Conservation (phyloP, 2,329 filamentous ascomycete species). For the Canariomyces notabilis region DNA sequence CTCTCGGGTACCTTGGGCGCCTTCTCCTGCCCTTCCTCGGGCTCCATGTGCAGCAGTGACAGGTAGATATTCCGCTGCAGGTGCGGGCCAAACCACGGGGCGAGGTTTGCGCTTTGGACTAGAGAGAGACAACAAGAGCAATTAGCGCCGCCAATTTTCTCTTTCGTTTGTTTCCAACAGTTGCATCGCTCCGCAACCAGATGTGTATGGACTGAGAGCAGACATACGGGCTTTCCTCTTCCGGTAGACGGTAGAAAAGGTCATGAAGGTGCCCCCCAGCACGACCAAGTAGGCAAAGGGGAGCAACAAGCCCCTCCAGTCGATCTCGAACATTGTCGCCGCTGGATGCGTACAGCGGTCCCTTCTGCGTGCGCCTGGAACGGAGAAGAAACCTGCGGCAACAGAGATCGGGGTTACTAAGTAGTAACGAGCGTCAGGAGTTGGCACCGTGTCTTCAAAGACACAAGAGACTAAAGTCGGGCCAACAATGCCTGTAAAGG, state of each 20-base stretch:
- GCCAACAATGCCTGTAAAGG: slow-evolving; percentile 2
- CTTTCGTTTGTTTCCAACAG: no score
- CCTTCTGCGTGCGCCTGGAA: neutral
- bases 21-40: slow-evolving; percentile 60
- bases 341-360: neutral
- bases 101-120: slow-evolving; percentile 78
- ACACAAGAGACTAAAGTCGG: neutral
- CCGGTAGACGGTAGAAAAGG: slow-evolving; percentile 89
- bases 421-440: slow-evolving; percentile 1
- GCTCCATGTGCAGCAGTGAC: slow-evolving; percentile 76
- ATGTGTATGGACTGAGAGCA: neutral
- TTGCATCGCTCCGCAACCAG: no score
- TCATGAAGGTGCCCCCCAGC: slow-evolving; percentile 80
- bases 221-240: slow-evolving; percentile 78
- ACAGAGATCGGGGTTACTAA: neutral
- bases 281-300: slow-evolving; percentile 87
- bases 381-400: neutral
- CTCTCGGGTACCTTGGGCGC: slow-evolving; percentile 69
- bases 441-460: slow-evolving; percentile 5
- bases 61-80: slow-evolving; percentile 92
- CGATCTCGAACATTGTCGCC: slow-evolving; percentile 47
- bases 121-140: slow-evolving; percentile 23
- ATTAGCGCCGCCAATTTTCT: neutral
- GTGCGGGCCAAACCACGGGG: slow-evolving; percentile 90
- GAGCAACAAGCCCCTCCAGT: slow-evolving; percentile 81